Evolutionary conservation across 495 filamentous ascomycete genomes (phyloP), one percentile per base, ranked within the genome.

Genomic region (Podospora fimiseda): DNA sequence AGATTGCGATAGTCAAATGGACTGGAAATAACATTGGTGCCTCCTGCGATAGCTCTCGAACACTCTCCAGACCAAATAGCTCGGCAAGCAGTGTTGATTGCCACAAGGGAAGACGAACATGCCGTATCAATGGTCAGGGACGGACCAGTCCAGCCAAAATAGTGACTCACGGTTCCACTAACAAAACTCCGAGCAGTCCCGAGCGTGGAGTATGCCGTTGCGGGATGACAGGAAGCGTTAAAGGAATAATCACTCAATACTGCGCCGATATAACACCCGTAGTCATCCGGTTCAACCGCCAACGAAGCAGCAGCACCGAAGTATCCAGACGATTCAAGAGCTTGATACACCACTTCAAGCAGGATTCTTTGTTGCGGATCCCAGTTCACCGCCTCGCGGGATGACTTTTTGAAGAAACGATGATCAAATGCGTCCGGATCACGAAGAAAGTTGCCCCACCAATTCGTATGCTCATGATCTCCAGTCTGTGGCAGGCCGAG

Each of bases 321-420:
- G 20, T 50, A 50, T 1, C 48, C 48, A 7, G 48, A 41, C 36
- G 22, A 21, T 62, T 93, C 88, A 3, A 93, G 73, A 1, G 88
- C 88, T 55, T 90, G 86, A 58, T 90, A 91, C 0, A 85, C 86
- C 43, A 82, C 87, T 37, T 86, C 78, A 4, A 93, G 72, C 0
- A 85, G 82, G 37, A 90, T 67, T 18, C 88, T 80, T 58, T 89
- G 87, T 58, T 88, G 87, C 2, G 88, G 88, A 62, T 91, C 88
- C 49, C 47, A 46, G 4, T 30, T 39, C 4, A 86, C 82, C 36
- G 88, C 83, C 42, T 82, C 80, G 5, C 69, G 62, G 4, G 75
- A 65, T 3, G 72, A 76, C 21, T 83, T 75, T 5, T 69, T 70
- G 63, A 86, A 86, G 66, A 85, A 85, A 1, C 60, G 61, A 1